phyloP scores from a whole-genome alignment of 129 eudicot species.

The Silybum marianum region DNA sequence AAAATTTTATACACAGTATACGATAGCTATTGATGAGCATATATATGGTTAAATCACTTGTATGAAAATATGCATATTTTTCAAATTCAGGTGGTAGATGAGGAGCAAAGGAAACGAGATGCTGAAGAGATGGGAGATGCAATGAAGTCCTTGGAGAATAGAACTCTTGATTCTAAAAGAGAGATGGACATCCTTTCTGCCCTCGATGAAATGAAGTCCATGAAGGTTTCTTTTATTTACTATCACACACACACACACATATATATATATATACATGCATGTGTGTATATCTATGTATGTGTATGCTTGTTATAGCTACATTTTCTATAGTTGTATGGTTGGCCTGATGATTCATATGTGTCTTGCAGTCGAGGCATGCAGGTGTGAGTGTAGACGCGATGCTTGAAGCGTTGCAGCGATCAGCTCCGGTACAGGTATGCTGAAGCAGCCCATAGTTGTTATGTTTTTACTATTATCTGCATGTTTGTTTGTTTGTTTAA shows the following conservation, averaged over 20 bases:
- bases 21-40: neutral
- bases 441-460: neutral
- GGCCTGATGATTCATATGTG: slow-evolving; percentile 2
- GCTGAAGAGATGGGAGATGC: slow-evolving; percentile 86
- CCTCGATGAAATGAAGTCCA: slow-evolving; percentile 74
- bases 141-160: slow-evolving; percentile 73
- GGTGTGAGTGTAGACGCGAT: slow-evolving; percentile 68
- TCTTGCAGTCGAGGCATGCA: slow-evolving; percentile 75
- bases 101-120: slow-evolving; percentile 52
- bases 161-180: slow-evolving; percentile 63
- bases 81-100: slow-evolving; percentile 36
- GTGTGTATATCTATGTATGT: no score
- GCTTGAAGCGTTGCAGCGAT: slow-evolving; percentile 68
- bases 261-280: no score
- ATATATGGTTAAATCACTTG: neutral
- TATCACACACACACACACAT: neutral
- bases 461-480: neutral
- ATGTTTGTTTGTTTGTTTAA: neutral
- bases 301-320: neutral
- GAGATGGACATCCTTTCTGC: slow-evolving; percentile 81
- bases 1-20: neutral
- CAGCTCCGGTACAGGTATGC: slow-evolving; percentile 38
- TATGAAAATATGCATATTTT: neutral
- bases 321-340: no score
- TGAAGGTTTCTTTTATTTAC: slow-evolving; percentile 45